Base-by-base conservation (phyloP, 1,284 basidiomycete genomes). In the Ustilago crameri region DNA sequence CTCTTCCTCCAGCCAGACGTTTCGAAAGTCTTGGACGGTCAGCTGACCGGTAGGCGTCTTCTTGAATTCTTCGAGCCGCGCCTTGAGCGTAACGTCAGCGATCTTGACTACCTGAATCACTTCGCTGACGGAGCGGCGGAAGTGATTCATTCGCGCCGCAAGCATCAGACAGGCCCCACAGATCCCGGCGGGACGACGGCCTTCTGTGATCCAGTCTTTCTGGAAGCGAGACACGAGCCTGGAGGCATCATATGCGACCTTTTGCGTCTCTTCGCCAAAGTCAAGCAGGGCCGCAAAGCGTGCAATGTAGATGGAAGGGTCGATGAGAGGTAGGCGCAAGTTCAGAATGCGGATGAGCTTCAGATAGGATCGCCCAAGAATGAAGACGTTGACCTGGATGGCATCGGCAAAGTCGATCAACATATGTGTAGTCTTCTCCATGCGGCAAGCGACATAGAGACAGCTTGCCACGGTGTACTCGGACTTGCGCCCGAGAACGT, bases 131-230 rank as follows among this genome's bases (percentile, higher is more conserved):
- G 90, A 92, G 43, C 96, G 87, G 37, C 95, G 87, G 81, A 96
- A 98, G 83, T 97, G 94, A 85, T 96, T 97, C 96, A 99, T 98
- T 20, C 96, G 90, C 30, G 94, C 95, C 0, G 96, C 96, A 18
- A 99, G 89, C 37, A 98, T 87, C 15, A 98, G 87, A 34, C 93
- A 93, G 0, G 96, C 96, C 27, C 96, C 96, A 83, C 95, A 98
- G 60, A 99, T 95, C 17, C 96, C 96, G 0, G 96, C 93, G 0
- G 96, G 96, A 12, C 96, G 88, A 41, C 96, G 90, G 35, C 96
- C 96, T 27, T 91, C 90, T 7, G 92, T 91, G 88, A 99, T 94
- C 95, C 95, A 99, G 84, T 98, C 96, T 24, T 93, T 89, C 79
- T 94, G 91, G 85, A 98, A 98, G 24, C 96, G 91, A 67, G 92